Evolutionary conservation across 208 protist genomes (phyloP).

Genomic region (Endotrypanum monterogeii): DNA sequence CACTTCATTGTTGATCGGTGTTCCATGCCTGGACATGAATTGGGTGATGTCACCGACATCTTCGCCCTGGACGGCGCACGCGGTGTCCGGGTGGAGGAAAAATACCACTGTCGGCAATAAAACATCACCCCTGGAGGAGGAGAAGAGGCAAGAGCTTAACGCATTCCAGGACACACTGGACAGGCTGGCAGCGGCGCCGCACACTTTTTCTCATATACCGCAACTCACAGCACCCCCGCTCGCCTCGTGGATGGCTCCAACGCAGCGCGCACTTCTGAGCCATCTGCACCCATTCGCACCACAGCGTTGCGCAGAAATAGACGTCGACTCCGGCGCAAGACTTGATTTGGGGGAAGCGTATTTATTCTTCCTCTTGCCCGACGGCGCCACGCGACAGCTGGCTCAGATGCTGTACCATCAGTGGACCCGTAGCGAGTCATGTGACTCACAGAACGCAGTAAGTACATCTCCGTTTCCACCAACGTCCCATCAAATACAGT

Average conservation of each 20-base stretch:
- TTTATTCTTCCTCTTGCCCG: conserved; percentile 23
- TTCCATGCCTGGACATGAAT: conserved; percentile 22
- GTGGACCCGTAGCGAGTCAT: neutral
- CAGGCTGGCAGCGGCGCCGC: neutral
- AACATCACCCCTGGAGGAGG: neutral
- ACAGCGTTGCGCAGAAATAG: too few relatives aligned
- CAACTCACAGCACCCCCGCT: neutral
- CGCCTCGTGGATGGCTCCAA: conserved; percentile 21
- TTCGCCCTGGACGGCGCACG: neutral
- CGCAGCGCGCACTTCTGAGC: neutral
- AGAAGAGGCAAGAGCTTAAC: neutral
- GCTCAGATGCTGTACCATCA: neutral
- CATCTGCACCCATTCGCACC: neutral
- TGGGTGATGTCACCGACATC: conserved; percentile 5
- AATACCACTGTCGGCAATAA: neutral
- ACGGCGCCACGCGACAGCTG: conserved; percentile 16
- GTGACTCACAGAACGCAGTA: neutral
- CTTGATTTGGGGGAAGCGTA: neutral
- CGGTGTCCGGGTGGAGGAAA: neutral
- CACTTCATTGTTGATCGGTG: conserved; percentile 22
- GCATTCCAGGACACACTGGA: neutral
- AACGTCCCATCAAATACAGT: neutral
- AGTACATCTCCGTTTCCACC: neutral
- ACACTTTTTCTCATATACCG: neutral
- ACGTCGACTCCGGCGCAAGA: neutral